Evolutionary conservation across 345 rosid genomes (phyloP).

Genomic region (Anastatica hierochuntica): DNA sequence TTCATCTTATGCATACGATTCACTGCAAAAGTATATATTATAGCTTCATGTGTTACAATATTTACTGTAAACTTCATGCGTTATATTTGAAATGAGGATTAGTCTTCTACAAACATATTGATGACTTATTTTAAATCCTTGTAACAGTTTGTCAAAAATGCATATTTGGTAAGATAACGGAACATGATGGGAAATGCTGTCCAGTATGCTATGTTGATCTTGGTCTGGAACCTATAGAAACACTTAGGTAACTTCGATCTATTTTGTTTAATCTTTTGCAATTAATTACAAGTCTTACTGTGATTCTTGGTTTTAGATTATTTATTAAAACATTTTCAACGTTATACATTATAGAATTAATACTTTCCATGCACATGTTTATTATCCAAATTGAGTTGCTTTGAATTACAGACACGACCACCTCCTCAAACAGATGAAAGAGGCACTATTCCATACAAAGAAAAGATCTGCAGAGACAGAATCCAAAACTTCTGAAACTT

Average conservation of each 20-base stretch:
- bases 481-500: background rate
- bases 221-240: background rate
- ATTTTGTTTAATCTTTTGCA: background rate
- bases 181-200: background rate
- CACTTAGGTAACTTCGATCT: background rate
- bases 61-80: too few species aligned
- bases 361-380: too few species aligned
- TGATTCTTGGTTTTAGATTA: background rate
- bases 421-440: background rate
- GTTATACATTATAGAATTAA: too few species aligned
- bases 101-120: too few species aligned
- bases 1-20: too few species aligned
- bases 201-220: background rate
- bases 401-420: background rate
- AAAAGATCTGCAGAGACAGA: background rate
- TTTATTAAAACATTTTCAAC: too few species aligned
- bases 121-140: background rate
- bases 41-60: too few species aligned
- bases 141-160: conserved; percentile 3
- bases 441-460: background rate
- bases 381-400: too few species aligned
- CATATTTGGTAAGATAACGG: background rate
- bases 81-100: background rate
- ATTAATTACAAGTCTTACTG: too few species aligned
- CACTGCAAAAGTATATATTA: too few species aligned